Evolutionary conservation across 148 eudicot genomes (phyloP).

Genomic region (Bassia scoparia): DNA sequence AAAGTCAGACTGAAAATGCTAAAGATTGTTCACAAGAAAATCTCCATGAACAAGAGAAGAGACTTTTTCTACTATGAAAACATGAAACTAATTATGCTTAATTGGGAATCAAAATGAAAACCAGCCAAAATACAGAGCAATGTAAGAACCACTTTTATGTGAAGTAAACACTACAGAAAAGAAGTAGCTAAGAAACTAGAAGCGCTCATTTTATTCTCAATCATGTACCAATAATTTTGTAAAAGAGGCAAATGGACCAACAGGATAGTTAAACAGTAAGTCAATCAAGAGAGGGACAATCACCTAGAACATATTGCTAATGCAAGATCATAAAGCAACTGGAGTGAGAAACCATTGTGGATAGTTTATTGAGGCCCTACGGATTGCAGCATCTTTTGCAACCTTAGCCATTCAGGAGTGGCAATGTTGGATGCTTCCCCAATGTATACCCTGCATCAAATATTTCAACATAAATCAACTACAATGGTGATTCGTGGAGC

Average conservation of each 20-base stretch:
- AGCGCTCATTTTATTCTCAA: background rate
- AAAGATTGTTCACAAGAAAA: too few species aligned
- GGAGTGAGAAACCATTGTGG: conserved; percentile 97
- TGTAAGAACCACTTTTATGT: background rate
- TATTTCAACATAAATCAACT: conserved; percentile 13
- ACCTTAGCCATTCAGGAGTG: conserved; percentile 91
- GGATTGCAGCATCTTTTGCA: conserved; percentile 96
- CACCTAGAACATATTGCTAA: conserved; percentile 79
- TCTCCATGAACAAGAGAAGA: too few species aligned
- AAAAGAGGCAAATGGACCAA: background rate
- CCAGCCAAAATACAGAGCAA: background rate
- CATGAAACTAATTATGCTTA: background rate
- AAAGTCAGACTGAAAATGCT: background rate
- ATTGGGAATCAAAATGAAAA: background rate
- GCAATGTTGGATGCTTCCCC: conserved; percentile 99
- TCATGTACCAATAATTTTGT: background rate
- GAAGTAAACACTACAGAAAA: background rate
- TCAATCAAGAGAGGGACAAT: conserved; percentile 17
- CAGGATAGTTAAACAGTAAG: background rate
- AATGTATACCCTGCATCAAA: conserved; percentile 55
- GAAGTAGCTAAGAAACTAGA: background rate
- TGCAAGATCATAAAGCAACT: conserved; percentile 93
- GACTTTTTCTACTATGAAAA: background rate
- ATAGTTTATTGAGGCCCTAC: conserved; percentile 88
- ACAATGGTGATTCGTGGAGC: background rate